These are phyloP conservation scores for Trichoderma lentiforme DNA, from an alignment of 2,329 filamentous ascomycete species.

Conservation along the genomic window DNA sequence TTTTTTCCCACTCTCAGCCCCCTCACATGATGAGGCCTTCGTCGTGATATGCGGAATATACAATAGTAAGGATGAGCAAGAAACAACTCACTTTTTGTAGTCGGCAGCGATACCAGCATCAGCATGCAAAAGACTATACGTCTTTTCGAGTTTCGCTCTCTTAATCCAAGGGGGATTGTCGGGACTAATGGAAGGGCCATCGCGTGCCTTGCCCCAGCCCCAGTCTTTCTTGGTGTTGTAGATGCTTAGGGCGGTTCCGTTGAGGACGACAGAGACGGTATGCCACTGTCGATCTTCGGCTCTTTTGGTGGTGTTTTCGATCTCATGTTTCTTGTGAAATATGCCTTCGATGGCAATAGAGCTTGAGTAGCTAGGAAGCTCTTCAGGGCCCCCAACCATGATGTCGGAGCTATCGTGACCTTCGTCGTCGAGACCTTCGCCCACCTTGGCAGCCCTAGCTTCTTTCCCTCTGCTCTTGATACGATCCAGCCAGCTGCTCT, in stretches of 20 bases:
- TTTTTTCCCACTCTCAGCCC: not conserved
- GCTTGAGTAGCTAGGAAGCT: constrained; percentile 55
- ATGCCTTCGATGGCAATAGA: constrained; percentile 54
- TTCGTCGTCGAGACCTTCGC: not conserved
- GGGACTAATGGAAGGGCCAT: constrained; percentile 47
- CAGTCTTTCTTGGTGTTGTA: constrained; percentile 60
- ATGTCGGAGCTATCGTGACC: not conserved
- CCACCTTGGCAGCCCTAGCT: not conserved
- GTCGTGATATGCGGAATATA: not conserved
- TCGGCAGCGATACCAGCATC: constrained; percentile 73
- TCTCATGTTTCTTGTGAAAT: constrained; percentile 63
- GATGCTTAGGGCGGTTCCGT: constrained; percentile 66
- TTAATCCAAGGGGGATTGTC: constrained; percentile 51
- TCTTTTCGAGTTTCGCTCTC: constrained; percentile 56
- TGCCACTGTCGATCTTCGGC: constrained; percentile 63
- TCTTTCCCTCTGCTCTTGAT: constrained; percentile 18
- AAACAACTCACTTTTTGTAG: constrained; percentile 58
- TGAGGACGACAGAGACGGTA: constrained; percentile 59
- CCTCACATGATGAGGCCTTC: no score
- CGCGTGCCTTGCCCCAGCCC: constrained; percentile 46
- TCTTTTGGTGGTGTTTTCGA: constrained; percentile 61
- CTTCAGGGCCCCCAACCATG: constrained; percentile 1
- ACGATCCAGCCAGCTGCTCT: constrained; percentile 6
- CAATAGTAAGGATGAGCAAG: not conserved
- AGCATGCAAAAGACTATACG: constrained; percentile 71